Evolutionary conservation across 1,284 basidiomycete species (phyloP).

Genomic region (Takashimella tepidaria): DNA sequence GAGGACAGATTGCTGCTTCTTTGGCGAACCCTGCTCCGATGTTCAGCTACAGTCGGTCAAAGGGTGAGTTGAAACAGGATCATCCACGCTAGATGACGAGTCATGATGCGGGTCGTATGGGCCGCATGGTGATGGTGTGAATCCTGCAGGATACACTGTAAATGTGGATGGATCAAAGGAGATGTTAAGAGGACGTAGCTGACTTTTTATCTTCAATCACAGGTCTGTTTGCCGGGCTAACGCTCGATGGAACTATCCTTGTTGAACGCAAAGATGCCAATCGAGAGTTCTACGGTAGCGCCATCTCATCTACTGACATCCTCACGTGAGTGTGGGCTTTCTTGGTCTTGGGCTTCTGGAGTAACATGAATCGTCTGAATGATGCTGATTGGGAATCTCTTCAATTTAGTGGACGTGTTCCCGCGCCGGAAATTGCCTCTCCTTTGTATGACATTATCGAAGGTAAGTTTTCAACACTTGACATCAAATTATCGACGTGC

Average conservation of each 20-base stretch:
- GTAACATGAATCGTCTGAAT: no score
- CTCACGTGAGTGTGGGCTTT: conserved; percentile 55
- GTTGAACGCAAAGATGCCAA: conserved; percentile 95
- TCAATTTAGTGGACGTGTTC: conserved; percentile 68
- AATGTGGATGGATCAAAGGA: background rate
- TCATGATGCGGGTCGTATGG: no score
- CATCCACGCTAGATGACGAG: no score
- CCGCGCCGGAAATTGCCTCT: conserved; percentile 92
- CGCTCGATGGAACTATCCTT: conserved; percentile 88
- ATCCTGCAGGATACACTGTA: no score
- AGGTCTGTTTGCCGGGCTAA: conserved; percentile 93
- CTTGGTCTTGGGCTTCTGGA: no score
- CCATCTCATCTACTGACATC: conserved; percentile 83
- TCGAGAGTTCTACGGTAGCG: conserved; percentile 89
- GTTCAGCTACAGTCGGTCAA: conserved; percentile 94
- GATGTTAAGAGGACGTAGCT: background rate
- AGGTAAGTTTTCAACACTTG: no score
- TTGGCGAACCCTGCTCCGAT: conserved; percentile 91
- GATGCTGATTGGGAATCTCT: background rate
- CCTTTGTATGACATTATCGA: conserved; percentile 93
- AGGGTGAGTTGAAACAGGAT: conserved; percentile 55
- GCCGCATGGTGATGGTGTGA: no score
- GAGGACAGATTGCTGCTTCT: conserved; percentile 80
- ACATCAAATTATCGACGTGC: no score
- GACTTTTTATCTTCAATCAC: conserved; percentile 14